Conservation (phyloP, 1,284 basidiomycete species). For the Mycosarcoma mackinlayi region DNA sequence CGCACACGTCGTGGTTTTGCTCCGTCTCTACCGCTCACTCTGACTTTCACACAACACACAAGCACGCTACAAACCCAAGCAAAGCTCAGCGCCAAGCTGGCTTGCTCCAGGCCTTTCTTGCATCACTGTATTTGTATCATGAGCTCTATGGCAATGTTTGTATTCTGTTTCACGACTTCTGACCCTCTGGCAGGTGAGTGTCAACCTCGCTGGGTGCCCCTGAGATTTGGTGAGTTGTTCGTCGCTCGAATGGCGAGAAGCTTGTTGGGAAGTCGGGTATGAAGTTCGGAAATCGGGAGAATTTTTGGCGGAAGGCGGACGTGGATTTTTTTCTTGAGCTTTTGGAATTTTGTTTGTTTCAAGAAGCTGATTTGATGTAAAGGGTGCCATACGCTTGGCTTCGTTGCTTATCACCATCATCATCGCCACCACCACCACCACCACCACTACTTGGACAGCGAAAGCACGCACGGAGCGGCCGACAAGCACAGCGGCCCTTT, state of each 20-base stretch:
- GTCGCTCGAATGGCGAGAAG: not conserved
- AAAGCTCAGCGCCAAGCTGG: not conserved
- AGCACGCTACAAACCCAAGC: constrained; percentile 15
- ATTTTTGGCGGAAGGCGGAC: not conserved
- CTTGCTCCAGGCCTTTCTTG: not conserved
- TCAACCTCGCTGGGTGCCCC: not conserved
- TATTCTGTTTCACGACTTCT: not conserved
- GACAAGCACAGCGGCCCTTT: too few species aligned
- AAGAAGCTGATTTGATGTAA: too few species aligned
- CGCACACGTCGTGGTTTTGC: too few species aligned
- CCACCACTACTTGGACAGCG: too few species aligned
- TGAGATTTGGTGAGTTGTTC: not conserved
- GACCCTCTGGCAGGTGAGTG: not conserved
- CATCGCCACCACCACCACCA: not conserved
- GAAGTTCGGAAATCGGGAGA: not conserved
- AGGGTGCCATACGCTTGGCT: too few species aligned
- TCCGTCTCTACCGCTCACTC: too few species aligned
- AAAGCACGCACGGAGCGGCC: too few species aligned
- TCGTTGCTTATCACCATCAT: not conserved
- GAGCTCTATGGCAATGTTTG: not conserved
- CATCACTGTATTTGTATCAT: constrained; percentile 24
- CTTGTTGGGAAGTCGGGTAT: not conserved
- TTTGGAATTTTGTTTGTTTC: constrained; percentile 25
- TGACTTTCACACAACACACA: not conserved
- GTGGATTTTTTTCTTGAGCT: not conserved